A percentile compares a stretch with the other conserved stretches of the same genome.
Evolutionary conservation across 1,284 basidiomycete genomes (phyloP).

Genomic region (Inonotus obliquus): DNA sequence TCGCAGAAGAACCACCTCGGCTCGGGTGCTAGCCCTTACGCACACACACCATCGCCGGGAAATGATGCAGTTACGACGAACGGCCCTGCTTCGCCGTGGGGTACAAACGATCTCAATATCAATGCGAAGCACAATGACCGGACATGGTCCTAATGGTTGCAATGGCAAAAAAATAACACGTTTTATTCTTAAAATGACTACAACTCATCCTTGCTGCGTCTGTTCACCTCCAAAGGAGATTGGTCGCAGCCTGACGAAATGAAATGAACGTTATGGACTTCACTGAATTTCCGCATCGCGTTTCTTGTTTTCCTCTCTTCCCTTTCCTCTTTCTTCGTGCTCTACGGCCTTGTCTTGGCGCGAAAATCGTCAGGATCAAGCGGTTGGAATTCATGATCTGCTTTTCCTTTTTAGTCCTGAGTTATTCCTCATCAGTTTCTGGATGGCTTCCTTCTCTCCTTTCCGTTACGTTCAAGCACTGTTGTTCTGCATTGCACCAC

Average conservation of each 20-base stretch:
- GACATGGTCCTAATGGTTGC: conserved; percentile 16
- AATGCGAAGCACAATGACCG: conserved; percentile 16
- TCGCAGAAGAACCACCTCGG: conserved; percentile 49
- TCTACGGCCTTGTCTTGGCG: background rate
- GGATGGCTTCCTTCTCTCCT: conserved; percentile 14
- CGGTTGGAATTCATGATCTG: background rate
- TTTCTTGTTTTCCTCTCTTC: conserved; percentile 26
- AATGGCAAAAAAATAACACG: background rate
- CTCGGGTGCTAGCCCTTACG: conserved; percentile 41
- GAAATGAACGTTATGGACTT: conserved; percentile 16
- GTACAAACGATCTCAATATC: conserved; percentile 48
- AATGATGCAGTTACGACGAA: conserved; percentile 41
- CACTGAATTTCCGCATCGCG: conserved; percentile 11
- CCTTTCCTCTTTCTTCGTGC: conserved; percentile 17
- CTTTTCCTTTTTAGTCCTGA: conserved; percentile 14
- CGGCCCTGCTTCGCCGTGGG: conserved; percentile 37
- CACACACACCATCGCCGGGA: conserved; percentile 50
- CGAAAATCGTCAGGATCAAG: background rate
- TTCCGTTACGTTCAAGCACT: conserved; percentile 2
- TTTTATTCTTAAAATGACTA: conserved; percentile 17
- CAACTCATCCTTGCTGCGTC: conserved; percentile 5
- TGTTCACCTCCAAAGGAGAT: background rate
- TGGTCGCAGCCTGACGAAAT: conserved; percentile 6
- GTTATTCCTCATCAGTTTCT: conserved; percentile 16
- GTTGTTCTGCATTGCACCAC: conserved; percentile 17